Conservation (phyloP, 768 basidiomycete genomes). For the Lyophyllum atratum region DNA sequence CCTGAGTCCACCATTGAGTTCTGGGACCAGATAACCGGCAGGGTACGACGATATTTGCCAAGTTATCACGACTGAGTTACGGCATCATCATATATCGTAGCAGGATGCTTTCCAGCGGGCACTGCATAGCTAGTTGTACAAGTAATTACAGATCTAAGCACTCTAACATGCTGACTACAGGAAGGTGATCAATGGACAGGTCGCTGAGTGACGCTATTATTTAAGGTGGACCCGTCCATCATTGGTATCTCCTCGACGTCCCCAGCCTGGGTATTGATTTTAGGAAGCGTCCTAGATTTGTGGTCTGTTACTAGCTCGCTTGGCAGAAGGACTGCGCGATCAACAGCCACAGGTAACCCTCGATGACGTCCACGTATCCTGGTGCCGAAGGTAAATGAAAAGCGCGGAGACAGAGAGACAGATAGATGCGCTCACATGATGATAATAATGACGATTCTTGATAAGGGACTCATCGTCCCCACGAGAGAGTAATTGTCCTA, state of each 20-base stretch:
- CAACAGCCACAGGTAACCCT: slow-evolving; percentile 68
- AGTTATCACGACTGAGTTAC: no score
- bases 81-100: no score
- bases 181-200: background rate
- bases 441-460: slow-evolving; percentile 69
- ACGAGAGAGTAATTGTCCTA: slow-evolving; percentile 63
- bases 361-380: slow-evolving; percentile 74
- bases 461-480: slow-evolving; percentile 62
- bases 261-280: background rate
- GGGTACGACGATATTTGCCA: no score
- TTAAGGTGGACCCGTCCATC: background rate
- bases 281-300: background rate
- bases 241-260: background rate
- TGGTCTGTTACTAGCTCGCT: slow-evolving; percentile 29
- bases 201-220: background rate
- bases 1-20: no score
- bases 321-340: slow-evolving; percentile 52
- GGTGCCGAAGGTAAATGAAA: background rate
- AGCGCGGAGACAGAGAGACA: background rate
- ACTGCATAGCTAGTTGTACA: background rate
- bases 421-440: slow-evolving; percentile 69
- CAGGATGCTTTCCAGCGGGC: no score
- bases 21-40: no score
- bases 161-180: background rate
- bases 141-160: background rate